Base-by-base conservation (phyloP, 1,284 basidiomycete species). In the Leccinum fuscescens region DNA sequence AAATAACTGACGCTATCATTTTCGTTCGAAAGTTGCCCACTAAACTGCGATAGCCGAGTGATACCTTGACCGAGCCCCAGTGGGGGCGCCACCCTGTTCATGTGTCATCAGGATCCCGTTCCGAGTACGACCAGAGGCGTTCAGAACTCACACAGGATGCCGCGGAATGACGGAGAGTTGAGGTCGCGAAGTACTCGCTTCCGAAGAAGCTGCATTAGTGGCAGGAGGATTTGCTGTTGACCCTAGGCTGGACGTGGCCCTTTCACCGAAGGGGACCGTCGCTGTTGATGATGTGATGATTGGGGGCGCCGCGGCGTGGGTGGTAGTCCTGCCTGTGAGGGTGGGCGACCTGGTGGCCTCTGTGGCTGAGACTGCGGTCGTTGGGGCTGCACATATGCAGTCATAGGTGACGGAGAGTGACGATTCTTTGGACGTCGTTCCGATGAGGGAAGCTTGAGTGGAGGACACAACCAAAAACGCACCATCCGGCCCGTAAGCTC, bases 31-130 rank as follows among this genome's bases (percentile, higher is more conserved):
- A 90, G 76, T 42, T 81, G 72, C 8, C 81, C 83, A 65, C 88
- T 90, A 65, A 91, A 88, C 58, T 87, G 82, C 29, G 89, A 71
- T 57, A 91, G 68, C 37, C 86, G 80, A 53, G 78, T 71, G 12
- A 88, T 70, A 7, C 84, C 86, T 72, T 86, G 86, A 12, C 88
- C 87, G 20, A 77, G 70, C 9, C 84, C 84, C 39, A 85, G 8
- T 3, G 71, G 69, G 46, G 65, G 12, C 33, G 55, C 64, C 59
- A 70, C n/a, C 69, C 69, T 63, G 62, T 62, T 64, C 62, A 62
- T 62, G 61, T 17, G 44, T 64, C 20, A 44, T 67, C 58, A 69
- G 50, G 59, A 64, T 59, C 50, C 57, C 46, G 15, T 59, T 52
- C 50, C 31, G 53, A 17, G 20, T 15, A 37, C 15, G 48, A 60